Percentiles rank a stretch among this genome's conserved stretches.
These are phyloP conservation scores for Epichloe hybrida DNA, from an alignment of 2,329 filamentous ascomycete species.

Conservation along the genomic window DNA sequence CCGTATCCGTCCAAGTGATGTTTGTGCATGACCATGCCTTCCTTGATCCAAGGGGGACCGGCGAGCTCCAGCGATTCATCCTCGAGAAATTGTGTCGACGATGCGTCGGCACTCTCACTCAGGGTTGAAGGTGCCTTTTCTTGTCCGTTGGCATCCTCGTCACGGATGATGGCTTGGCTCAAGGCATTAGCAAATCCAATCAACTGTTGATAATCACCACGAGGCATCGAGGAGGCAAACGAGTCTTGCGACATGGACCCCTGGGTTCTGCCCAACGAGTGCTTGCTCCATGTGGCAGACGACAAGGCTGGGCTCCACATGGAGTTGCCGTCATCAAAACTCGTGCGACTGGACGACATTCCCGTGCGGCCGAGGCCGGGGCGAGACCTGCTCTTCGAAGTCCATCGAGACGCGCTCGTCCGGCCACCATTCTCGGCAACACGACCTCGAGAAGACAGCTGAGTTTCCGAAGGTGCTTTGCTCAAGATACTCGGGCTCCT, in stretches of 20 bases:
- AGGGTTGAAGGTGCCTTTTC: conserved; percentile 34
- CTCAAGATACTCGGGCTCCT: conserved; percentile 83
- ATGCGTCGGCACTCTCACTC: conserved; percentile 47
- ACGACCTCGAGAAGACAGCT: conserved; percentile 56
- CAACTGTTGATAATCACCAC: conserved; percentile 81
- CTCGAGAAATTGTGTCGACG: conserved; percentile 57
- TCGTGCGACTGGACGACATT: conserved; percentile 82
- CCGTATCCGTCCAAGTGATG: conserved; percentile 85
- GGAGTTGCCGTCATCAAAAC: conserved; percentile 79
- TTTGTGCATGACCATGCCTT: conserved; percentile 91
- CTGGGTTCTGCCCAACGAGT: conserved; percentile 80
- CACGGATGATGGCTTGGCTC: conserved; percentile 90
- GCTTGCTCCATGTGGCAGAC: conserved; percentile 92
- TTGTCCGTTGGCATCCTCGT: conserved; percentile 51
- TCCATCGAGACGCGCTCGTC: conserved; percentile 54
- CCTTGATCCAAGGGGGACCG: conserved; percentile 97
- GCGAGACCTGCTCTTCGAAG: conserved; percentile 73
- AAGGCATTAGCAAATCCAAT: conserved; percentile 96
- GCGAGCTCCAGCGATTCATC: conserved; percentile 85
- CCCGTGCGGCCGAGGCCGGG: conserved; percentile 61
- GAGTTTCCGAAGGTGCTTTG: conserved; percentile 78
- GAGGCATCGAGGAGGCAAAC: conserved; percentile 61
- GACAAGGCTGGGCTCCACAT: conserved; percentile 76
- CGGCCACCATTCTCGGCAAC: conserved; percentile 50
- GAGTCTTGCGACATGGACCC: conserved; percentile 90